Evolutionary conservation across 2,329 filamentous ascomycete species (phyloP).

Genomic region (Didymella glomerata): DNA sequence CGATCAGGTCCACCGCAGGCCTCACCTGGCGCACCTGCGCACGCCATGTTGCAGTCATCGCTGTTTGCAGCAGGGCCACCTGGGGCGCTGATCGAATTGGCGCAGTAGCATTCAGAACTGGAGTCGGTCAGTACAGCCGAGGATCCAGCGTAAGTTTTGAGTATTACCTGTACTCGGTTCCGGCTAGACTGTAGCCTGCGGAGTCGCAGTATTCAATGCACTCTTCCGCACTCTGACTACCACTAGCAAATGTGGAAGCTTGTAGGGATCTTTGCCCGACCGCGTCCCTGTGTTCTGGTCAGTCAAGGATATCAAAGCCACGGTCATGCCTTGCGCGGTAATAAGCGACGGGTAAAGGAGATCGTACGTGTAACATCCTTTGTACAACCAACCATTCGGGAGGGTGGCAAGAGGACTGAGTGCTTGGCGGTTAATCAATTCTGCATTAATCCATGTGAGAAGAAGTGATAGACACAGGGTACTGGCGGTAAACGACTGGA

Average conservation of each 20-base stretch:
- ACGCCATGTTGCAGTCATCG: slow-evolving; percentile 37
- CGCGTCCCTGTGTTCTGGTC: slow-evolving; percentile 20
- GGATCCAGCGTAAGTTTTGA: background rate
- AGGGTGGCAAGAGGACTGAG: slow-evolving; percentile 5
- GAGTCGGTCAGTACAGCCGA: background rate
- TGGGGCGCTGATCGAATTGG: slow-evolving; percentile 32
- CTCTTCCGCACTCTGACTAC: slow-evolving; percentile 37
- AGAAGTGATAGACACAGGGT: slow-evolving; percentile 16
- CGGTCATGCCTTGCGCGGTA: background rate
- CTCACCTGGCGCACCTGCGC: slow-evolving; percentile 35
- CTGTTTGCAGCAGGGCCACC: slow-evolving; percentile 24
- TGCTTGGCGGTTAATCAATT: slow-evolving; percentile 16
- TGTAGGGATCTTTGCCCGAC: slow-evolving; percentile 27
- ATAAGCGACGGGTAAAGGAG: slow-evolving; percentile 3
- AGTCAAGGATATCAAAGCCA: background rate
- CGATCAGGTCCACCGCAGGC: slow-evolving; percentile 37
- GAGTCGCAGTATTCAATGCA: slow-evolving; percentile 42
- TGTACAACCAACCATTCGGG: slow-evolving; percentile 33
- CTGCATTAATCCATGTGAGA: slow-evolving; percentile 3
- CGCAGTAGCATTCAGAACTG: slow-evolving; percentile 34
- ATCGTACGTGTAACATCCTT: slow-evolving; percentile 42
- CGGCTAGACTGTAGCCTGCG: slow-evolving; percentile 41
- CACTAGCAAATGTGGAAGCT: slow-evolving; percentile 19
- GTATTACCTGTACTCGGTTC: slow-evolving; percentile 46
- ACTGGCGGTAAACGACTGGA: slow-evolving; percentile 4